Conservation (phyloP, 495 filamentous ascomycete species). For the Penicillium canariense region DNA sequence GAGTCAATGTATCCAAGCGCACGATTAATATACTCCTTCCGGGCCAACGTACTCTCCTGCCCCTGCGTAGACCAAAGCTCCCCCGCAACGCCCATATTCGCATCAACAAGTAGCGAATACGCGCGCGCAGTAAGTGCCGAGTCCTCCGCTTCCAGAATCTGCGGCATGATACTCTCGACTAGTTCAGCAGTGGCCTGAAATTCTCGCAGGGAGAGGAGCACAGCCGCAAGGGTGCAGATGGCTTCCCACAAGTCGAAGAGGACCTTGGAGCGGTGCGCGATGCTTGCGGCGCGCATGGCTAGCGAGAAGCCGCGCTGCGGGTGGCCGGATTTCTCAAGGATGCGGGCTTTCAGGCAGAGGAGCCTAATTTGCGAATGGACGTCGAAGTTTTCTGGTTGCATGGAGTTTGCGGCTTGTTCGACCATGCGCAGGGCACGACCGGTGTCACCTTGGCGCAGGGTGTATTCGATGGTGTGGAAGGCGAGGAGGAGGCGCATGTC, state of each 20-base stretch:
- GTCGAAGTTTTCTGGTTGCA: constrained; percentile 71
- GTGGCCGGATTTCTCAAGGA: constrained; percentile 67
- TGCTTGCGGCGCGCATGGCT: constrained; percentile 73
- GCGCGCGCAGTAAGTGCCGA: constrained; percentile 61
- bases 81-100: constrained; percentile 79
- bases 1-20: constrained; percentile 66
- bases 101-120: constrained; percentile 77
- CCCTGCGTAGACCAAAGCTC: constrained; percentile 27
- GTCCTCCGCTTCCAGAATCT: constrained; percentile 73
- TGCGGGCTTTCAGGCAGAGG: constrained; percentile 70
- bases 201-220: constrained; percentile 70
- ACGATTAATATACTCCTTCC: constrained; percentile 60
- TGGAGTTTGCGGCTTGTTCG: constrained; percentile 61
- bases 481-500: constrained; percentile 71
- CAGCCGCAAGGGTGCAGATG: constrained; percentile 62
- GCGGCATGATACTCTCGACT: constrained; percentile 74
- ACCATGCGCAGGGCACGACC: constrained; percentile 62
- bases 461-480: constrained; percentile 67
- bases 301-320: constrained; percentile 82
- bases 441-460: constrained; percentile 62
- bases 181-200: constrained; percentile 68
- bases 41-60: constrained; percentile 23
- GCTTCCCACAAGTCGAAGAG: constrained; percentile 76
- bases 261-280: constrained; percentile 69
- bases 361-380: constrained; percentile 71